These are phyloP conservation scores for Ichthyophthirius multifiliis DNA, from an alignment of 169 alveolate species.

Conservation along the genomic window DNA sequence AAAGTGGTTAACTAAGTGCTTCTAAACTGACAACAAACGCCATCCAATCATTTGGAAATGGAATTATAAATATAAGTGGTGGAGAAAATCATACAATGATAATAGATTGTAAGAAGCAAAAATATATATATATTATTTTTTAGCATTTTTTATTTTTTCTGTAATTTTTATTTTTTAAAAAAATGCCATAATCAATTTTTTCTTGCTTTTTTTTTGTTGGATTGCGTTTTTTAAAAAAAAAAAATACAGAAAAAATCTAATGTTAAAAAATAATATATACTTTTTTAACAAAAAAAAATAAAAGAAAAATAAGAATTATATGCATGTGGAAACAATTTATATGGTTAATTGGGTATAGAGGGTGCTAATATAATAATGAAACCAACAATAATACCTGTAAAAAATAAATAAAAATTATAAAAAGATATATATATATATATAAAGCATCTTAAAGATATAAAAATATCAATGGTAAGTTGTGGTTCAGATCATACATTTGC, in stretches of 20 bases:
- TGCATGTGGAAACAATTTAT: slow-evolving; percentile 59
- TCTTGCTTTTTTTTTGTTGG: not conserved
- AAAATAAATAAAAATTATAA: not conserved
- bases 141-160: not conserved
- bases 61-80: not conserved
- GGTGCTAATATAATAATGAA: not conserved
- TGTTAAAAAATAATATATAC: too few species aligned
- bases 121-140: too few species aligned
- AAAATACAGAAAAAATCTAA: not conserved
- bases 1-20: not conserved
- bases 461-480: slow-evolving; percentile 42
- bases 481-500: slow-evolving; percentile 70
- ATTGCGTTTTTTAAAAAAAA: not conserved
- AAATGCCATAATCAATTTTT: not conserved
- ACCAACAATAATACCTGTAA: slow-evolving; percentile 17
- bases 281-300: too few species aligned
- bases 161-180: not conserved
- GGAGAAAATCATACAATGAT: slow-evolving; percentile 40
- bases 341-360: slow-evolving; percentile 73
- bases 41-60: not conserved
- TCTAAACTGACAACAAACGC: not conserved
- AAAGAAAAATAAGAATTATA: slow-evolving; percentile 18
- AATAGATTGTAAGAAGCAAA: slow-evolving; percentile 34
- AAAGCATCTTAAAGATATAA: slow-evolving; percentile 30
- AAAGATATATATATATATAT: not conserved